Evolutionary conservation across 2,329 filamentous ascomycete genomes (phyloP), one percentile per base, ranked within the genome.

Genomic region (Scedosporium aurantiacum): DNA sequence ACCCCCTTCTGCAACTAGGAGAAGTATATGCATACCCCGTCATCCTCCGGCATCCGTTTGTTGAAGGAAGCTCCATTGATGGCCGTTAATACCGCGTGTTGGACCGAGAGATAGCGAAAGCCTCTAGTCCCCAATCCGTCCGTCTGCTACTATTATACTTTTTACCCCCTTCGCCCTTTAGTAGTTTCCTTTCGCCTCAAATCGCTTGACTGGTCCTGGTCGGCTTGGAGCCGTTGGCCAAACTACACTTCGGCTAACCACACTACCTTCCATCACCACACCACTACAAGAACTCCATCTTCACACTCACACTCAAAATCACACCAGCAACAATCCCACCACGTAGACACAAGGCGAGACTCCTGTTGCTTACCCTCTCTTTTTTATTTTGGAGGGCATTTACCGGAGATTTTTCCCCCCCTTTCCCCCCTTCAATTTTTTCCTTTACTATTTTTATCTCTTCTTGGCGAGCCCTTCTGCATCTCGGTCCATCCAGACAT

Each of bases 71-170:
- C 57, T 23, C n/a, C 50, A 54, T n/a, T n/a, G n/a, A n/a, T 14
- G 23, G 50, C 21, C 23, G 50, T 27, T 54, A 54, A 18, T 23
- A 18, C n/a, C 50, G 12, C 50, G 50, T 23, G 50, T 54, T 47
- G 43, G 18, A 23, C 23, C 23, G 50, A 23, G 12, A 14, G 18
- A 54, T 23, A 23, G 50, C n/a, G 23, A 54, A 14, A 54, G 23
- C 50, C 50, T 21, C 12, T 37, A 37, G 32, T 54, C 50, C 50
- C 43, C 18, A 41, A 7, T 7, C 43, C 7, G 10, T 40, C 28
- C 56, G 56, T 23, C n/a, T 59, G n/a, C 40, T 59, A 23, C 43
- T 27, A 28, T 59, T 47, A 23, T 47, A 43, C 43, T 47, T 59
- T 37, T 56, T 57, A 16, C 23, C 40, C n/a, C 18, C n/a, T 25